Base-by-base conservation (phyloP, 495 filamentous ascomycete genomes). In the Diplogelasinospora grovesii region DNA sequence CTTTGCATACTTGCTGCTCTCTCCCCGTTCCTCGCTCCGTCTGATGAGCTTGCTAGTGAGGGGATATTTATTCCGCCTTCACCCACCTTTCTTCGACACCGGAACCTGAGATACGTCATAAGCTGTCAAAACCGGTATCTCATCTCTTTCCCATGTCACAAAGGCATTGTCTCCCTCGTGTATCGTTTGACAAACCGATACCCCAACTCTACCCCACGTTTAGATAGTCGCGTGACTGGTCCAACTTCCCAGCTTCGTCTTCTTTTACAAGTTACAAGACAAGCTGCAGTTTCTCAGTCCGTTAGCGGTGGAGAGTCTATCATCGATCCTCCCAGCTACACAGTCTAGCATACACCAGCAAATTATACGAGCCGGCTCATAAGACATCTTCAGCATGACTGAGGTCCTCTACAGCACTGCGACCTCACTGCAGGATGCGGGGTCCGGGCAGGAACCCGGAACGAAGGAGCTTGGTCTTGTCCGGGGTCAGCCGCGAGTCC, bases 31-130 rank as follows among this genome's bases (percentile, higher is more conserved):
- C 36, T 41, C 20, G 24, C 37, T 36, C 39, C 40, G 16, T 18
- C 53, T 49, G 44, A 65, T 65, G 61, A 63, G 30, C 54, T 53
- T 46, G 61, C 46, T 65, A 65, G 45, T 65, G 49, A 65, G 52
- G 59, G 44, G 25, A 36, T 39, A 45, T 20, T 39, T 34, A 32
- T 35, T 26, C 41, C 23, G 33, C 32, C 29, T 43, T 31, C 22
- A 20, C 31, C 28, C 29, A 34, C 24, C 53, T 23, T 35, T 37
- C 33, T 39, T 43, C 48, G 46, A 50, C 52, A 52, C 49, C 36
- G 57, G 52, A 44, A 54, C 56, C 45, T 59, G 46, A 54, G 14
- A 35, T 36, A n/a, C n/a, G n/a, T n/a, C n/a, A n/a, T n/a, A n/a
- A n/a, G n/a, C n/a, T n/a, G n/a, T n/a, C n/a, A n/a, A n/a, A n/a